Conservation (phyloP, 1,284 basidiomycete species). For the Leccinum angustisporum region DNA sequence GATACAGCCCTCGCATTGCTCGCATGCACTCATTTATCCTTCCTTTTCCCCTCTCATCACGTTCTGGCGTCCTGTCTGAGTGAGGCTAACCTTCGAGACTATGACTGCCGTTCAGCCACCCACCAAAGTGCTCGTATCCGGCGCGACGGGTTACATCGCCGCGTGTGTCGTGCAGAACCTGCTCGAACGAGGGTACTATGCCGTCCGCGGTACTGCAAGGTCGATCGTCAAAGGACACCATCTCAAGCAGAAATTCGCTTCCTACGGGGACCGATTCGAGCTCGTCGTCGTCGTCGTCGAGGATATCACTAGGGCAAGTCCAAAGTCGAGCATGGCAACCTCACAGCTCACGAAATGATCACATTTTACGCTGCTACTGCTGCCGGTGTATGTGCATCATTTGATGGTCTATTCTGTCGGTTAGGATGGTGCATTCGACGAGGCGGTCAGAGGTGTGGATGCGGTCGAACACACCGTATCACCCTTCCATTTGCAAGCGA, state of each 20-base stretch:
- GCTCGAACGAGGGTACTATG: background rate
- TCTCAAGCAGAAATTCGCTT: background rate
- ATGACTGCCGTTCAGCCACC: background rate
- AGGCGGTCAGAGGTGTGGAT: background rate
- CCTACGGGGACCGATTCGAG: background rate
- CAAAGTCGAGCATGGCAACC: background rate
- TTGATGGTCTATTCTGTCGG: background rate
- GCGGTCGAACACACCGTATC: background rate
- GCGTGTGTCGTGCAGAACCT: background rate
- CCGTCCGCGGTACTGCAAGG: background rate
- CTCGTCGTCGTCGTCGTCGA: background rate
- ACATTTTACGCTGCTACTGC: background rate
- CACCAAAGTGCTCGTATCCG: background rate
- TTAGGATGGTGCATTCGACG: background rate
- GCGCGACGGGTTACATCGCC: background rate
- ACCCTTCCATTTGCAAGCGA: background rate
- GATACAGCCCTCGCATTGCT: too few relatives aligned
- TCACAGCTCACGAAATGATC: background rate
- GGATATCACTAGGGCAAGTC: background rate
- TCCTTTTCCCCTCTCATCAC: too few relatives aligned
- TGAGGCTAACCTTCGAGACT: background rate
- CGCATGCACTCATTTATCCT: too few relatives aligned
- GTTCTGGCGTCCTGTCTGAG: too few relatives aligned
- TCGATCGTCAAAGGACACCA: background rate
- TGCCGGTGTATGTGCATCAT: background rate